A percentile compares a stretch with the other conserved stretches of the same genome.
Conservation (phyloP, 805 yeast genomes). For the Metschnikowia reukaufii region DNA sequence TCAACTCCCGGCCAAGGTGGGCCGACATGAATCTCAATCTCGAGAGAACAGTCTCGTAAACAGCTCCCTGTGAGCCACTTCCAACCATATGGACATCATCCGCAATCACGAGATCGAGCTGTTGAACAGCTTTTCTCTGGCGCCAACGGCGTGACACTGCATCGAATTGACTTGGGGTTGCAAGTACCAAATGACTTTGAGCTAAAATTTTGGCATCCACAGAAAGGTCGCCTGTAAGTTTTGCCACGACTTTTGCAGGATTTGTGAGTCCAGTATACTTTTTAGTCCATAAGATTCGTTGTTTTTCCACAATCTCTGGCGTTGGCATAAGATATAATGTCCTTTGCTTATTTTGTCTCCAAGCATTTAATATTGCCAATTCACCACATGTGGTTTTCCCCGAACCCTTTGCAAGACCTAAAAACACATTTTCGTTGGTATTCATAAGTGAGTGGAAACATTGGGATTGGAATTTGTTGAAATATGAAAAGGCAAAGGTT, state of each 20-base stretch:
- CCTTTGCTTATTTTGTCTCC: constrained; percentile 70
- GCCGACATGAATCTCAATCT: constrained; percentile 69
- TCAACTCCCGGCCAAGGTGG: constrained; percentile 53
- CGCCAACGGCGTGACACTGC: constrained; percentile 78
- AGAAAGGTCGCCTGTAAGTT: constrained; percentile 52
- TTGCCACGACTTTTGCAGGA: constrained; percentile 52
- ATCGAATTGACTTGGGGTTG: constrained; percentile 82
- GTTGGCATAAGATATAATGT: constrained; percentile 70
- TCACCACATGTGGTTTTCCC: constrained; percentile 76
- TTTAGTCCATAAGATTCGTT: constrained; percentile 52
- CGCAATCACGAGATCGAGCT: constrained; percentile 64
- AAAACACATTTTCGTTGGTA: constrained; percentile 56
- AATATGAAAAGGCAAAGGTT: constrained; percentile 48
- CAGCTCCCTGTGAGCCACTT: constrained; percentile 51
- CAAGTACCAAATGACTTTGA: constrained; percentile 62
- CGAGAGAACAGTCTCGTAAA: constrained; percentile 69
- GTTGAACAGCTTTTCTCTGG: constrained; percentile 65
- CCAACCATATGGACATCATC: constrained; percentile 76
- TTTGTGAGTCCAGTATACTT: constrained; percentile 50
- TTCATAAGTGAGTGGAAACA: constrained; percentile 59
- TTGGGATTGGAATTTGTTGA: constrained; percentile 77
- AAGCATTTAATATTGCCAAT: constrained; percentile 67
- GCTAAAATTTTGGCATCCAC: constrained; percentile 57
- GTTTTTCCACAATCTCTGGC: constrained; percentile 52
- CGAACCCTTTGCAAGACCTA: constrained; percentile 73